Base-by-base conservation (phyloP, 768 basidiomycete genomes). In the Antrodiella citrinella region DNA sequence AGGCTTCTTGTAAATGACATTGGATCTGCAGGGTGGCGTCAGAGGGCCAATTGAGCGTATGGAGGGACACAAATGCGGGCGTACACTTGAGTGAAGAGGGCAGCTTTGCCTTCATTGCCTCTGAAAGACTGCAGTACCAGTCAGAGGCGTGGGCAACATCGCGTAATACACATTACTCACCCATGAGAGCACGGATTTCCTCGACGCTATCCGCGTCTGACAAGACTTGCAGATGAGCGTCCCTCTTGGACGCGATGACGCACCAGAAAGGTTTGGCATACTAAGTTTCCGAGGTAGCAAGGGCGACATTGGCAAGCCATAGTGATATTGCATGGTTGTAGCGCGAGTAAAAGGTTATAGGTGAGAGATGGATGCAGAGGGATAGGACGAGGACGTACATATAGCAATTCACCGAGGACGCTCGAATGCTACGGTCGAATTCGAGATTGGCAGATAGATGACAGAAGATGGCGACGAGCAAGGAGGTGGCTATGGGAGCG, bases 71-170 rank as follows among this genome's bases (percentile, higher is more conserved):
- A 38, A 38, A 10, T 67, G n/a, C n/a, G n/a, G n/a, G n/a, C 75
- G 46, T 59, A 81, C 79, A 70, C 72, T 59, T 78, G 72, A 11
- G 70, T 77, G 61, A 81, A 80, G 7, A 84, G 65, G 1, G 74
- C 77, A 3, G 80, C 81, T 63, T 76, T 79, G 43, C 80, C 80
- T 12, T 70, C 70, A 59, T 77, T 78, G 3, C 80, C 81, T 47
- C 69, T 68, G 62, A 80, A 81, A 19, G 70, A 65, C 49, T 77
- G 69, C 19, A 73, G n/a, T n/a, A n/a, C n/a, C n/a, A n/a, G 70
- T 47, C 71, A 45, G 23, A 4, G 4, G 39, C 26, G 35, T 43
- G 26, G 41, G 45, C 9, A 21, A 26, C 20, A 5, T 19, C 13
- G 21, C 20, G 18, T 23, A n/a, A 15, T 10, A 20, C 13, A 44